These are phyloP conservation scores for Pythium apleroticum DNA, from an alignment of 352 stramenopile genomes.

Conservation along the genomic window DNA sequence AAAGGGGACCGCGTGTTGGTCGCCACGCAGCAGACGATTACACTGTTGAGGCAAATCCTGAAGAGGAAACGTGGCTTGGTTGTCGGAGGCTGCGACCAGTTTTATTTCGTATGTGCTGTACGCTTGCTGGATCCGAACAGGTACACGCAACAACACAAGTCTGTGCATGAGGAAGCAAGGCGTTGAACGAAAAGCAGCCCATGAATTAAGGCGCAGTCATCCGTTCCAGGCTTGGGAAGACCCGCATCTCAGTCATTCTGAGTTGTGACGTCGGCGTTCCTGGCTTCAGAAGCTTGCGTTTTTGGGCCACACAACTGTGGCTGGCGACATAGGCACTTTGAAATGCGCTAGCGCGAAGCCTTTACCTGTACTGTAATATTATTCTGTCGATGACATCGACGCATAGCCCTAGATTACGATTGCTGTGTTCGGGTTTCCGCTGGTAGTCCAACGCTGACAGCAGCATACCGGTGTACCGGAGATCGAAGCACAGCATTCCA, in stretches of 20 bases:
- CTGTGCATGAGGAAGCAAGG: background rate
- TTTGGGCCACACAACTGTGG: background rate
- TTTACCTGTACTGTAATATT: background rate
- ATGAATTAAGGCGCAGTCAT: background rate
- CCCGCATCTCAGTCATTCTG: background rate
- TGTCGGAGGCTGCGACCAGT: no score
- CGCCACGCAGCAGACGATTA: background rate
- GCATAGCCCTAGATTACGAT: background rate
- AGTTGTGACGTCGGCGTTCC: background rate
- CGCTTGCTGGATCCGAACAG: no score
- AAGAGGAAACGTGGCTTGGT: no score
- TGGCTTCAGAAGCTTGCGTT: background rate
- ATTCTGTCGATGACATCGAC: background rate
- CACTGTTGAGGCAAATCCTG: background rate
- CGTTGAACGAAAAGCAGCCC: background rate
- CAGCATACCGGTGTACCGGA: no score
- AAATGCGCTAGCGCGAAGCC: no score
- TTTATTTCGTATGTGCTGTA: no score
- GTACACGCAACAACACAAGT: no score
- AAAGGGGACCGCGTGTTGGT: background rate
- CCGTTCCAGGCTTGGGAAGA: no score
- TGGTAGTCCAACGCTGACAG: no score
- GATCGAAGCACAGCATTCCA: no score
- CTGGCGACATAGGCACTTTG: no score
- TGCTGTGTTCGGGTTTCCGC: no score